Evolutionary conservation across 208 protist genomes (phyloP), one percentile per base, ranked within the genome.

Genomic region (Crithidia sp.): DNA sequence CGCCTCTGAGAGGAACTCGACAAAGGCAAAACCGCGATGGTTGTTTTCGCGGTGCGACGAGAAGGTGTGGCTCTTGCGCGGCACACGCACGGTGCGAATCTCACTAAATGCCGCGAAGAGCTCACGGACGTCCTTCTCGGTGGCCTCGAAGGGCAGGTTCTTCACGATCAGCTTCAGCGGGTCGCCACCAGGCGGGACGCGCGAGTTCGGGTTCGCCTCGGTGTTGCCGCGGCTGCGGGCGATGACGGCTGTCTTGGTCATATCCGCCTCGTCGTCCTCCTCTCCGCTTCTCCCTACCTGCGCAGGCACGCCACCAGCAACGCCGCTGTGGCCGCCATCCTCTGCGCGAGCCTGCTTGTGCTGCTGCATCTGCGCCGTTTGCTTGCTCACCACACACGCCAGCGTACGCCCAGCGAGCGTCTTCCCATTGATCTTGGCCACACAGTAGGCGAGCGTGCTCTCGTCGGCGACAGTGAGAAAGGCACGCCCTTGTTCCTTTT

Each of bases 121-220:
- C 50, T 99, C 89, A 4, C 89, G 78, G n/a, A 99, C 63, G 78
- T 99, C 99, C 49, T 95, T 87, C 58, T 90, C 81, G 7, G 89
- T 99, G 14, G 98, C 98, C 84, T 99, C 98, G 82, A 99, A 99
- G 4, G 99, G 95, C 10, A 99, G 78, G 83, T 99, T 99, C 81
- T 98, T 98, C 43, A 99, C 91, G 5, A 99, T 83, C 17, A 99
- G 68, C 81, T 99, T 99, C 50, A 88, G 83, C 50, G 92, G 87
- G 68, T 97, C 86, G 75, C 86, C 83, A 9, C 94, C 94, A 9
- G 85, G 74, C n/a, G 94, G 94, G 43, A 93, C 74, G 53, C 49
- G 61, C 19, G 68, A 67, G 43, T 57, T 41, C 49, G 61, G 19
- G n/a, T 45, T 43, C 13, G 39, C 74, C 16, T 28, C 19, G 54